Conservation (phyloP, 2,329 filamentous ascomycete genomes). For the Cladosporium sp. region DNA sequence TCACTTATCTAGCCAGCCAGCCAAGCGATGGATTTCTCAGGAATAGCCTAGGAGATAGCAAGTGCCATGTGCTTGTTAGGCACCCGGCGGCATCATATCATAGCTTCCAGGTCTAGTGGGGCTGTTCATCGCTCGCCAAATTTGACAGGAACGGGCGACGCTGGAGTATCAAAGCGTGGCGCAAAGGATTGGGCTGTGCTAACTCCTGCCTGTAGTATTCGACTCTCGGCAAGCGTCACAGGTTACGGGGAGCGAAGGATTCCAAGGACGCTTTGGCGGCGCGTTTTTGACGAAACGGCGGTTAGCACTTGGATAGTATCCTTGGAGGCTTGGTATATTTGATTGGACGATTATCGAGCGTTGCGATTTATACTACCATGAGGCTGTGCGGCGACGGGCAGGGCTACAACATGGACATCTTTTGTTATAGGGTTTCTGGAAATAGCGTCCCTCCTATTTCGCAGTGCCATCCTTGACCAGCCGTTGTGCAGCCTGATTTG, state of each 20-base stretch:
- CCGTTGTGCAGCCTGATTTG: not conserved
- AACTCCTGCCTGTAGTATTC: not conserved
- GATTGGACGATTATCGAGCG: not conserved
- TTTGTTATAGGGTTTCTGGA: not conserved
- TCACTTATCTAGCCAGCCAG: not conserved
- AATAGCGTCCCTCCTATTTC: not conserved
- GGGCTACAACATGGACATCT: not conserved
- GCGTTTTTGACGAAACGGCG: not conserved
- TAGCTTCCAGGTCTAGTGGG: not conserved
- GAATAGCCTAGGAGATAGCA: not conserved
- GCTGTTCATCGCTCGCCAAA: not conserved
- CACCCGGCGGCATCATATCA: not conserved
- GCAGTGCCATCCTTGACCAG: not conserved
- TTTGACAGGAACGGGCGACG: not conserved
- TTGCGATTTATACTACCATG: not conserved
- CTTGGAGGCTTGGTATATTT: not conserved
- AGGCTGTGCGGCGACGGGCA: not conserved
- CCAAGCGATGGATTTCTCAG: not conserved
- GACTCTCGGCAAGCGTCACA: not conserved
- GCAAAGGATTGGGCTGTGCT: conserved; percentile 1
- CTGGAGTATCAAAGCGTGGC: not conserved
- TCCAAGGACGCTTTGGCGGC: not conserved
- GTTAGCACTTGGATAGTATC: not conserved
- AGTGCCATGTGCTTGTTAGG: not conserved
- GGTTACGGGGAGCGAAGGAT: not conserved